Percentiles rank a stretch among this genome's conserved stretches.
Evolutionary conservation across 2,329 filamentous ascomycete genomes (phyloP).

Genomic region (Fusarium redolens): DNA sequence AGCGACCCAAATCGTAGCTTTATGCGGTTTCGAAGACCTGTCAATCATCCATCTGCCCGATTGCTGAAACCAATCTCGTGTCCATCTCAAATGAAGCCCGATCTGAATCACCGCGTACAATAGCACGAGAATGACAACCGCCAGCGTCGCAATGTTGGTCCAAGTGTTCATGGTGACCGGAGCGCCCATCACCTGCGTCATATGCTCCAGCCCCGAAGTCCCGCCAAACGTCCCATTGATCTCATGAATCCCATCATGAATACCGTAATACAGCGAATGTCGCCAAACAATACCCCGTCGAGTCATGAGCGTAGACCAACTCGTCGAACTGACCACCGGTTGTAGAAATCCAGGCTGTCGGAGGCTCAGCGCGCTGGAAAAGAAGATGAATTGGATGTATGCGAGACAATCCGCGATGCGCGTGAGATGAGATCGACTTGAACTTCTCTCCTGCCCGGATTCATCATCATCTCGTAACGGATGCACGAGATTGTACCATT

Average conservation of each 20-base stretch:
- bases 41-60: conserved; percentile 44
- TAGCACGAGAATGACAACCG: conserved; percentile 68
- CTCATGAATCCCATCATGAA: conserved; percentile 70
- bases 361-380: conserved; percentile 76
- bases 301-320: conserved; percentile 77
- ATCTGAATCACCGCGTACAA: conserved; percentile 67
- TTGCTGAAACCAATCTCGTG: conserved; percentile 57
- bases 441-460: neutral
- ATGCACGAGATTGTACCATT: conserved; percentile 25
- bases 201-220: conserved; percentile 68
- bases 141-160: conserved; percentile 74
- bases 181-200: conserved; percentile 77
- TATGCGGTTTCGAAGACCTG: conserved; percentile 46
- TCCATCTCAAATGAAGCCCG: conserved; percentile 28
- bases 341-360: conserved; percentile 80
- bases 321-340: conserved; percentile 72
- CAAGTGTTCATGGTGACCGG: conserved; percentile 71
- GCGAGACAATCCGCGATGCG: conserved; percentile 69
- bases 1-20: conserved; percentile 57
- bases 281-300: conserved; percentile 43
- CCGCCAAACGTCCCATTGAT: conserved; percentile 71
- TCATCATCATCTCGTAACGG: conserved; percentile 21
- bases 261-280: conserved; percentile 41
- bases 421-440: conserved; percentile 30
- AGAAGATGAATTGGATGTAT: conserved; percentile 80